Evolutionary conservation across 345 rosid species (phyloP), one percentile per base, ranked within the genome.

Genomic region (Orychophragmus violaceus): DNA sequence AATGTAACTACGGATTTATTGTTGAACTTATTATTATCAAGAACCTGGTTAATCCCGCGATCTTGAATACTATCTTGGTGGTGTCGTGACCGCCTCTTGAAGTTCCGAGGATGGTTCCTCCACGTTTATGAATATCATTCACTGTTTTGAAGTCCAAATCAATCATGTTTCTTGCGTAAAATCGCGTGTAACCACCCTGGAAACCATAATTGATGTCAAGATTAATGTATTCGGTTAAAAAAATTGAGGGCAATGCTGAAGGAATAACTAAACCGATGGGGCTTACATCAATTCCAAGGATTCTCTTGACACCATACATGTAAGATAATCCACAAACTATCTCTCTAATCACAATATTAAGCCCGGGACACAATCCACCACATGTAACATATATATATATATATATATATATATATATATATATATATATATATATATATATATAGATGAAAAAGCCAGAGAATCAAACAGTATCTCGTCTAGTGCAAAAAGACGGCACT

Each of bases 371-470:
- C n/a, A n/a, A n/a, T n/a, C n/a, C n/a, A n/a, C n/a, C n/a, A n/a
- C n/a, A n/a, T n/a, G n/a, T n/a, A n/a, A n/a, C n/a, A n/a, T n/a
- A n/a, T n/a, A n/a, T n/a, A n/a, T n/a, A n/a, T n/a, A n/a, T n/a
- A n/a, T n/a, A n/a, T n/a, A n/a, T n/a, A n/a, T n/a, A n/a, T n/a
- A n/a, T n/a, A n/a, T n/a, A n/a, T n/a, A n/a, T n/a, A n/a, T n/a
- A n/a, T n/a, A n/a, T n/a, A n/a, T n/a, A n/a, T n/a, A n/a, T n/a
- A n/a, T n/a, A n/a, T n/a, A n/a, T n/a, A 87, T 91, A 63, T 79
- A 79, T 64, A 93, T 93, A 14, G 98, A 93, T 21, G 98, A 93
- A 78, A 93, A 93, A 39, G 98, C 88, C 73, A 93, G 60, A 64
- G 94, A 90, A 74, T 87, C 86, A 78, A 87, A 87, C 49, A 97